Percentiles rank a stretch among this genome's conserved stretches.
Conservation (phyloP, 768 basidiomycete genomes). For the Lentinula detonsa region DNA sequence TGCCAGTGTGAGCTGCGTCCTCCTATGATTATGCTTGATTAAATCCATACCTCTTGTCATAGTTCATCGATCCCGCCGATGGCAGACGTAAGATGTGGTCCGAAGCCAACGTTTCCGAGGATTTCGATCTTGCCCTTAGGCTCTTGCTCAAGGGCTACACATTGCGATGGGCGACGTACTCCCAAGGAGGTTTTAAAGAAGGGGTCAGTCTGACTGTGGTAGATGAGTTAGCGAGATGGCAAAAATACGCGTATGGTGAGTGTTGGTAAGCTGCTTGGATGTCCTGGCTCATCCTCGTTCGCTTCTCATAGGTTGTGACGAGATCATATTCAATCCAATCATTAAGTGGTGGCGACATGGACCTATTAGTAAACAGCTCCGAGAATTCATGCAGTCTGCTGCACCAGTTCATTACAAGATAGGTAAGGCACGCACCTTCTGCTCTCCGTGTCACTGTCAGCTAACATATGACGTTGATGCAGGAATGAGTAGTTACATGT, state of each 20-base stretch:
- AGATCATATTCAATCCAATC: slow-evolving; percentile 83
- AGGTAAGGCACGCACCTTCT: slow-evolving; percentile 45
- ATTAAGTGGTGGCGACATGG: slow-evolving; percentile 70
- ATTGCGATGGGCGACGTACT: slow-evolving; percentile 81
- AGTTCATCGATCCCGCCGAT: slow-evolving; percentile 57
- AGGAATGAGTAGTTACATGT: slow-evolving; percentile 31
- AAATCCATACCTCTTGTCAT: slow-evolving; percentile 7
- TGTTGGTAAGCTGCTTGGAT: not conserved
- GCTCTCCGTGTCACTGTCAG: not conserved
- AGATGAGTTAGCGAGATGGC: slow-evolving; percentile 89
- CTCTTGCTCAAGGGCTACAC: slow-evolving; percentile 66
- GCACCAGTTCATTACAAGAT: slow-evolving; percentile 82
- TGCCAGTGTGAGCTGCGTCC: slow-evolving; percentile 33
- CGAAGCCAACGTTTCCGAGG: slow-evolving; percentile 76
- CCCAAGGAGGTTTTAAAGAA: slow-evolving; percentile 81
- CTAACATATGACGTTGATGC: not conserved
- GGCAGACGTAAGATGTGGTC: slow-evolving; percentile 65
- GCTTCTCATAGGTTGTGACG: slow-evolving; percentile 45
- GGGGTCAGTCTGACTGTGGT: slow-evolving; percentile 83
- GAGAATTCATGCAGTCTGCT: slow-evolving; percentile 66
- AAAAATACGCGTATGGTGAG: slow-evolving; percentile 61
- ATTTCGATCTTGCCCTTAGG: slow-evolving; percentile 72
- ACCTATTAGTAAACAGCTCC: slow-evolving; percentile 72
- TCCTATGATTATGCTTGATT: not conserved
- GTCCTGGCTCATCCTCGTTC: not conserved